Evolutionary conservation across 116 monocot species (phyloP), one percentile per base, ranked within the genome.

Genomic region (Zostera marina): DNA sequence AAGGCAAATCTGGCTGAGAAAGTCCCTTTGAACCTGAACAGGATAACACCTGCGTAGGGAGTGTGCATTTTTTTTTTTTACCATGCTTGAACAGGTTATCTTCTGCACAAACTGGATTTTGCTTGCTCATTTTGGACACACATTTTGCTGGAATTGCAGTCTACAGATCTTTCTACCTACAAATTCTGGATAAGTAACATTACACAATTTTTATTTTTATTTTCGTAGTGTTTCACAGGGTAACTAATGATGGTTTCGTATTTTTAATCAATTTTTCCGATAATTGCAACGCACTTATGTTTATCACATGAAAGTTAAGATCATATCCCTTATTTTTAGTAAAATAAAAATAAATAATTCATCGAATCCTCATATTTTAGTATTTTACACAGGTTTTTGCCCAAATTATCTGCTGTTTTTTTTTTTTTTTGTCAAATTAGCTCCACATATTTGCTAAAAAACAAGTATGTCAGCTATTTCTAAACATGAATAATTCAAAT

Each of bases 1-100:
- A n/a, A 24, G 42, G 71, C 63, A 68, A 64, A 47, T 64, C 72
- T 54, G 88, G 94, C 94, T 94, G 94, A 88, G 88, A 94, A 84
- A 94, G 81, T 82, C 94, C 94, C 94, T 94, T 88, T 75, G 88
- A 77, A 94, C 94, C 88, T 94, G 94, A 94, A 79, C 94, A 84
- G 85, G 85, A 74, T 79, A 84, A 94, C 85, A 32, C 94, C 94
- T 94, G 84, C 88, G 94, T 70, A 94, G 79, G 84, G 88, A 94
- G 94, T 67, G 94, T 94, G 94, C 88, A 73, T 64, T 65, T 73
- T 64, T 68, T 59, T 72, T 70, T 63, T 75, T 72, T 63, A 48
- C 24, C 51, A 11, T 64, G 44, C 21, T 65, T 63, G 62, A 26
- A 46, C 59, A 62, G 47, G 62, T 22, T 16, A 22, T n/a, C 59